A percentile compares a stretch with the other conserved stretches of the same genome.
phyloP scores from a whole-genome alignment of 2,329 filamentous ascomycete genomes.

The Scytalidium sp. region DNA sequence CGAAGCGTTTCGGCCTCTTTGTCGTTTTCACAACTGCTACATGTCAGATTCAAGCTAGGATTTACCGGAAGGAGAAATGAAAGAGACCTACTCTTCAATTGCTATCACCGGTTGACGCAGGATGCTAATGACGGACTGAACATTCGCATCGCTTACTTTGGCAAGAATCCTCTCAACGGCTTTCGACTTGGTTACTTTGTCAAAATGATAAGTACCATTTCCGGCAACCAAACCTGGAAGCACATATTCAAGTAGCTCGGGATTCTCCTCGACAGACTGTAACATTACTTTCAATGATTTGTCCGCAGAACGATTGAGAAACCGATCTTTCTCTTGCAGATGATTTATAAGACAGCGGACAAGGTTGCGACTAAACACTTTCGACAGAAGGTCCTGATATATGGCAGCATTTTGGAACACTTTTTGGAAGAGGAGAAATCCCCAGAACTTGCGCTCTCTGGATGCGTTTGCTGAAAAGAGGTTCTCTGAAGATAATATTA shows the following conservation, averaged over 20 bases:
- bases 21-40: constrained; percentile 10
- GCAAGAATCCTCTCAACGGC: constrained; percentile 62
- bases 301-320: constrained; percentile 74
- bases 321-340: constrained; percentile 71
- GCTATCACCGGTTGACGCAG: constrained; percentile 41
- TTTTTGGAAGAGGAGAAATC: constrained; percentile 82
- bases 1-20: constrained; percentile 27
- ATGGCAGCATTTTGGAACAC: constrained; percentile 56
- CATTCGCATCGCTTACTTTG: constrained; percentile 19
- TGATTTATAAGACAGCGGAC: constrained; percentile 82
- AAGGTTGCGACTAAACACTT: constrained; percentile 79
- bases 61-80: neutral
- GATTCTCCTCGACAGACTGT: constrained; percentile 57
- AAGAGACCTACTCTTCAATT: constrained; percentile 29
- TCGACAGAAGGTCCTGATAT: constrained; percentile 46
- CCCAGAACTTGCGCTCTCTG: constrained; percentile 86
- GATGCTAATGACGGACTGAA: constrained; percentile 41
- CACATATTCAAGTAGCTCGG: constrained; percentile 56
- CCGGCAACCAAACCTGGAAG: constrained; percentile 67
- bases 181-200: constrained; percentile 81
- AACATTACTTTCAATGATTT: constrained; percentile 74
- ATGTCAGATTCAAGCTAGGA: constrained; percentile 2
- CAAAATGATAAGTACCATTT: constrained; percentile 74
- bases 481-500: constrained; percentile 53
- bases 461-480: constrained; percentile 81